Evolutionary conservation across 2,329 filamentous ascomycete genomes (phyloP).

Genomic region (Beauveria medogensis): DNA sequence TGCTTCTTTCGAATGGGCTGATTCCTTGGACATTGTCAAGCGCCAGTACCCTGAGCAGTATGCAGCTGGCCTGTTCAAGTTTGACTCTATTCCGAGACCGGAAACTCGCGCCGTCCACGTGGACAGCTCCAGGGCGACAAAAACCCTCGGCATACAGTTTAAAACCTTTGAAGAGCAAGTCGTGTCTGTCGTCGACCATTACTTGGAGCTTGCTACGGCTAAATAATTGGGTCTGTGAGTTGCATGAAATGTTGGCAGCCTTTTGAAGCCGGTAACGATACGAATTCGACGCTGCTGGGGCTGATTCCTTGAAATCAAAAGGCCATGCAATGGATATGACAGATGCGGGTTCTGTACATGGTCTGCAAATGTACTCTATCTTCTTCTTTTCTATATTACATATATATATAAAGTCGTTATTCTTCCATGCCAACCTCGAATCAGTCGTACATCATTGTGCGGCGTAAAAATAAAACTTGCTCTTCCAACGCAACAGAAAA

Average conservation of each 20-base stretch:
- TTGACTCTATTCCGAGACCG: conserved; percentile 8
- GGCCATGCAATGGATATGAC: not conserved
- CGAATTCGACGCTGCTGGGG: no score
- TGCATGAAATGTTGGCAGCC: not conserved
- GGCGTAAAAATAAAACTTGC: conserved; percentile 14
- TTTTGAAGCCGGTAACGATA: no score
- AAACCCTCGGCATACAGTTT: conserved; percentile 25
- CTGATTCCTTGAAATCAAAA: no score
- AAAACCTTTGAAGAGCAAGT: conserved; percentile 26
- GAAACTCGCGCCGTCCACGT: conserved; percentile 10
- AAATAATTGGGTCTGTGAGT: not conserved
- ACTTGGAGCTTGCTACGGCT: conserved; percentile 20
- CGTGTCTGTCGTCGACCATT: conserved; percentile 25
- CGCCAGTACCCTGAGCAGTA: conserved; percentile 18
- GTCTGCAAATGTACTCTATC: not conserved
- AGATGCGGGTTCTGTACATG: not conserved
- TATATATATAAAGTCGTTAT: conserved; percentile 3
- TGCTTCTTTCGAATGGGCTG: conserved; percentile 27
- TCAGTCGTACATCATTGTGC: conserved; percentile 12
- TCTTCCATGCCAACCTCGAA: not conserved
- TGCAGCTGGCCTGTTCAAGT: conserved; percentile 13
- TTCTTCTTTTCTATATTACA: not conserved
- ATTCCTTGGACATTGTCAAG: conserved; percentile 29
- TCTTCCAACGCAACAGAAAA: not conserved
- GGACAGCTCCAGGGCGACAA: conserved; percentile 23